Evolutionary conservation across 305 asterid species (phyloP), one percentile per base, ranked within the genome.

Genomic region (Coffea humblotiana): DNA sequence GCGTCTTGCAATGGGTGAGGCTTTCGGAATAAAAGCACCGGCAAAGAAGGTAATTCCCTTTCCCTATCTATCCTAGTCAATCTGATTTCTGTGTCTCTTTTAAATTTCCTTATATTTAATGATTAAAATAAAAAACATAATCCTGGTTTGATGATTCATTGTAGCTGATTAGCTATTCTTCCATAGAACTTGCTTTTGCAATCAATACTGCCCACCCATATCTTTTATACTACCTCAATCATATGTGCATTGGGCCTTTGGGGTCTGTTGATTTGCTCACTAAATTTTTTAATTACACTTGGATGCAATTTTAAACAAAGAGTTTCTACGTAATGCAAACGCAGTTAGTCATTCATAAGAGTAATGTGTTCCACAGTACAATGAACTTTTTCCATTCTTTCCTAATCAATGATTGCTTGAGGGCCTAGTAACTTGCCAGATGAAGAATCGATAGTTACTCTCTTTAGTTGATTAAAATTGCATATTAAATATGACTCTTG

Each of bases 1-100:
- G 81, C 90, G 86, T 74, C 98, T 96, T 75, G 99, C 98, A 61
- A 89, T 96, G 95, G 99, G 99, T 72, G 98, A 91, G 90, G 93
- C 88, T 74, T 96, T 96, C 81, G 99, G 99, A 86, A 82, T 96
- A 83, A 91, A 88, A 87, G 85, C 97, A 76, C 99, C 99, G 5
- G 90, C 82, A 52, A 81, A 91, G 84, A 91, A 87, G 99, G 99
- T 96, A 86, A 85, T 73, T 52, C 43, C 58, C 71, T 79, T 74
- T 40, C 71, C 23, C 23, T 54, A 3, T 54, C 23, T 54, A 18
- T 3, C 60, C 18, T 2, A 9, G 7, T 25, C 37, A 25, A 11
- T 25, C 61, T 74, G 32, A 51, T 79, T 72, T 49, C 15, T 16
- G 45, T 71, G 14, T 54, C 29, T 52, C 32, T 11, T 32, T 32